Conservation (phyloP, 805 yeast species). For the Teunomyces funiuensis region DNA sequence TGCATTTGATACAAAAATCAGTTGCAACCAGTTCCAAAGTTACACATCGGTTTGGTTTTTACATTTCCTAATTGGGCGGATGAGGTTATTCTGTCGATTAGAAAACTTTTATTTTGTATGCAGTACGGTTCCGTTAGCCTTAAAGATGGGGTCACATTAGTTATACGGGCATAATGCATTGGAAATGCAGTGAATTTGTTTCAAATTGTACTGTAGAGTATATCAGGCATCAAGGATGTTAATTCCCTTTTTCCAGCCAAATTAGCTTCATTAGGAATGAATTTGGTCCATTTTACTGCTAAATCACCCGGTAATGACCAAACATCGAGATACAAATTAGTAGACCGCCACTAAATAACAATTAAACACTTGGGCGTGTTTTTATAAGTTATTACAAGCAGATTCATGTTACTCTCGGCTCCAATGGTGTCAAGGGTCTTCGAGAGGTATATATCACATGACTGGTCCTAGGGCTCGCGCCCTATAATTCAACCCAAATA, state of each 20-base stretch:
- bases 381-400: too few relatives aligned
- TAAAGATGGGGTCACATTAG: neutral
- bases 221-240: too few relatives aligned
- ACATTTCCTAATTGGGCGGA: conserved; percentile 37
- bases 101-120: conserved; percentile 17
- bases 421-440: neutral
- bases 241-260: neutral
- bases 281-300: neutral
- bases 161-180: neutral
- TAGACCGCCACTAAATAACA: neutral
- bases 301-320: neutral
- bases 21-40: too few relatives aligned
- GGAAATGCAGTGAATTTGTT: neutral
- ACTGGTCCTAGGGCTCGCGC: conserved; percentile 12
- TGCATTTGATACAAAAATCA: too few relatives aligned
- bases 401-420: neutral
- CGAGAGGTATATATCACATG: conserved; percentile 12
- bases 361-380: too few relatives aligned
- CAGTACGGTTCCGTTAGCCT: conserved; percentile 11
- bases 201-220: too few relatives aligned
- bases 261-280: neutral
- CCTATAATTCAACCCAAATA: conserved; percentile 12
- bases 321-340: neutral
- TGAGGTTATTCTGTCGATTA: conserved; percentile 31
- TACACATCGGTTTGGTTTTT: conserved; percentile 7